Base-by-base conservation (phyloP, 768 basidiomycete genomes). In the Suillus plorans region DNA sequence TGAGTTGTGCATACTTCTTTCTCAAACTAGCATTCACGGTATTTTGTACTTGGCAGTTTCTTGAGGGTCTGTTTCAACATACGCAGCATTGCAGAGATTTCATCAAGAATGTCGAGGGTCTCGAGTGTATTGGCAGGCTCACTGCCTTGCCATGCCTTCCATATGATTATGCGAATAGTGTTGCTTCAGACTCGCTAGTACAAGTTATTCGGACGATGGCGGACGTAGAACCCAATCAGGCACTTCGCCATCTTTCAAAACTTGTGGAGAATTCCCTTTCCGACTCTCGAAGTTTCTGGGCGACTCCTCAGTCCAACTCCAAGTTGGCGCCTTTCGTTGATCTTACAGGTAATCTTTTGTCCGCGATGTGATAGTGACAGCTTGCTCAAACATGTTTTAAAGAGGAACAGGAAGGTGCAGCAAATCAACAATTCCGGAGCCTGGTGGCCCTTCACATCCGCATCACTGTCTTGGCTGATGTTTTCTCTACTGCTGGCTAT, bases 31-130 rank as follows among this genome's bases (percentile, higher is more conserved):
- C 16, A 60, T 36, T 55, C n/a, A 52, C 16, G 34, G 28, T 14
- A 1, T 63, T 63, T 41, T 25, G 66, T 9, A 49, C 25, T 63
- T 67, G 60, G 63, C 52, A 96, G 94, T 96, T 97, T 76, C 83
- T 96, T 62, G 94, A 96, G 75, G 96, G 97, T 7, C 83, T 99
- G 49, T 96, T 99, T 80, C 95, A 96, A 70, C 95, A 97, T 72
- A 83, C 88, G 2, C 86, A 88, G 28, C 93, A 98, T 75, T 92
- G 92, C 80, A 88, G 88, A 68, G 97, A 98, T 69, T 98, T 98
- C 74, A 86, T 97, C 65, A 79, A 84, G 56, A 82, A 84, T 66
- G 82, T 89, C 5, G 86, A 95, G 70, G 87, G 93, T 57, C 82
- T 98, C 47, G 80, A 88, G 67, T 81, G 84, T 69, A 79, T 99